Evolutionary conservation across 2,329 filamentous ascomycete genomes (phyloP).

Genomic region (Talaromyces amestolkiae): DNA sequence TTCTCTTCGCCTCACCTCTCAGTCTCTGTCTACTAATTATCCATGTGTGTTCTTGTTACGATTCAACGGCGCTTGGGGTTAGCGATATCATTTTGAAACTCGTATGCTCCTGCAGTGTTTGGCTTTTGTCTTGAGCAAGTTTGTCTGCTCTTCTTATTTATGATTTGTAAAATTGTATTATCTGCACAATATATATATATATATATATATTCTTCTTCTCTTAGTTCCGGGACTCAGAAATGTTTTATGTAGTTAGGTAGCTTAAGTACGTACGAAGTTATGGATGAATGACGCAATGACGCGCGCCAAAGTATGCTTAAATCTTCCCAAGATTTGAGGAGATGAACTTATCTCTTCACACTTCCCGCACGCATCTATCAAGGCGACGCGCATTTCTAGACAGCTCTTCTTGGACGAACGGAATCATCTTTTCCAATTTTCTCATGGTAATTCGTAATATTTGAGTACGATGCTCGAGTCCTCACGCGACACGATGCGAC

Average conservation of each 20-base stretch:
- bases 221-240: no score
- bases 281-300: slow-evolving; percentile 7
- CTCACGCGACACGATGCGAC: slow-evolving; percentile 1
- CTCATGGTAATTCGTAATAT: not conserved
- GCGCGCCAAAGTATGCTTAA: not conserved
- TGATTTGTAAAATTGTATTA: slow-evolving; percentile 7
- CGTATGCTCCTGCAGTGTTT: slow-evolving; percentile 2
- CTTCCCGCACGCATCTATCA: not conserved
- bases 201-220: not conserved
- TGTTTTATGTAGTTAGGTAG: no score
- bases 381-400: not conserved
- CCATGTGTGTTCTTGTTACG: not conserved
- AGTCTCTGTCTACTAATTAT: slow-evolving; percentile 2
- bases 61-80: slow-evolving; percentile 5
- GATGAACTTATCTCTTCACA: not conserved
- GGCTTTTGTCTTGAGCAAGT: not conserved
- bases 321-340: not conserved
- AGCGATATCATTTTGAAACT: not conserved
- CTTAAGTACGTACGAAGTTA: not conserved
- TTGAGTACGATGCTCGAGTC: not conserved
- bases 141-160: not conserved
- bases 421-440: not conserved
- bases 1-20: not conserved
- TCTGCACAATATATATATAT: not conserved
- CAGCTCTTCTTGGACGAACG: no score